These are phyloP conservation scores for Nicotiana undulata DNA, from an alignment of 257 asterid species.

Conservation along the genomic window DNA sequence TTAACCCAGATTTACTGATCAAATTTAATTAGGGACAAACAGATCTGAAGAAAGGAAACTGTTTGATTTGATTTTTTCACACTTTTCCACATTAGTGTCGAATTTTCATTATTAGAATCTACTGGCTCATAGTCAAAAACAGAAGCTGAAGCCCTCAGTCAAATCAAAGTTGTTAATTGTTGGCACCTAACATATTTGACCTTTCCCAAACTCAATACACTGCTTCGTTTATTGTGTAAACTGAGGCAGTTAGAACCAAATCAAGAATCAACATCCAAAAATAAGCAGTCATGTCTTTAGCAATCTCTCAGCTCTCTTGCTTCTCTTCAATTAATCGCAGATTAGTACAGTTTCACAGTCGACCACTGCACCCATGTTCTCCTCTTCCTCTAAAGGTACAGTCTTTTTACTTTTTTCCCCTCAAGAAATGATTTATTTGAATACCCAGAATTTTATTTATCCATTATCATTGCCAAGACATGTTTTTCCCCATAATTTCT, in stretches of 20 bases:
- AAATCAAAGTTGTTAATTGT: background rate
- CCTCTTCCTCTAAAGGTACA: constrained; percentile 19
- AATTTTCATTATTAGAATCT: background rate
- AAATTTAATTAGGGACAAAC: no score
- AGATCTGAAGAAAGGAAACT: no score
- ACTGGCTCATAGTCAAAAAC: background rate
- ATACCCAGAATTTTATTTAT: background rate
- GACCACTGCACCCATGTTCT: constrained; percentile 11
- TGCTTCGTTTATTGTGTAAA: background rate
- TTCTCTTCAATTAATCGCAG: constrained; percentile 21
- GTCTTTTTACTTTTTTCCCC: background rate
- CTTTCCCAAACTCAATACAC: background rate
- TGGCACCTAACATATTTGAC: background rate
- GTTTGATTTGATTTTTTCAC: no score
- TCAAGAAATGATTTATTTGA: background rate
- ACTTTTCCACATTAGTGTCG: no score
- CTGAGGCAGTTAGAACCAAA: background rate
- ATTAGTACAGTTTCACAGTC: constrained; percentile 9
- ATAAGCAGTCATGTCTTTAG: constrained; percentile 20
- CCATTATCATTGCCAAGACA: background rate
- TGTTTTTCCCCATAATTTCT: background rate
- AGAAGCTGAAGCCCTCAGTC: background rate
- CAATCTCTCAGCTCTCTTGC: constrained; percentile 28
- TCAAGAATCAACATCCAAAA: background rate
- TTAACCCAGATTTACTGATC: no score